Percentiles rank a stretch among this genome's conserved stretches.
Evolutionary conservation across 345 rosid genomes (phyloP).

Genomic region (Lenwebbia sp.): DNA sequence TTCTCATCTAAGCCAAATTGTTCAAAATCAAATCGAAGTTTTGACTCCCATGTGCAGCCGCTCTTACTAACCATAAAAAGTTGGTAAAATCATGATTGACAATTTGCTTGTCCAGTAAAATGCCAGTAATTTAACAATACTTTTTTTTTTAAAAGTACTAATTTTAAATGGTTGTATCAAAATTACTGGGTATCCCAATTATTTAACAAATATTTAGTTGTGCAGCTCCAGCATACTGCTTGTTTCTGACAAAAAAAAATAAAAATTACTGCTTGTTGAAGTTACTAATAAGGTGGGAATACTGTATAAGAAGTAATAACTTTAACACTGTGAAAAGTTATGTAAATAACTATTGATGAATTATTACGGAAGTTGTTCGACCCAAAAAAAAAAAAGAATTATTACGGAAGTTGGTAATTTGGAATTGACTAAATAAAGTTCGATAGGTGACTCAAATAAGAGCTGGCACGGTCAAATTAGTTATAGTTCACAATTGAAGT

Average conservation of each 20-base stretch:
- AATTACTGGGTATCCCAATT: neutral
- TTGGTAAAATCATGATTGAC: no score
- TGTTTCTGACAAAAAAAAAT: no score
- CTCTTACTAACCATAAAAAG: no score
- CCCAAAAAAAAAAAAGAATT: no score
- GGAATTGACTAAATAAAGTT: neutral
- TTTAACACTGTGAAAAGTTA: neutral
- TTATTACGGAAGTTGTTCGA: neutral
- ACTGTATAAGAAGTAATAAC: neutral
- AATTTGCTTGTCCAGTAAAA: no score
- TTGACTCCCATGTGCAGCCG: neutral
- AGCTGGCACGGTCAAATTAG: neutral
- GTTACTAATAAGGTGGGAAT: neutral
- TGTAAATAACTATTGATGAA: neutral
- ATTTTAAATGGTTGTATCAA: neutral
- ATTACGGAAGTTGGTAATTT: neutral
- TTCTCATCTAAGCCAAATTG: neutral
- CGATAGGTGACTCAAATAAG: neutral
- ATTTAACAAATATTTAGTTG: no score
- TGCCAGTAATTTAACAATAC: no score
- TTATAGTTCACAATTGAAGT: neutral
- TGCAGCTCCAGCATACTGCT: no score
- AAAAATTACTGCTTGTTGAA: no score
- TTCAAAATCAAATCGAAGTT: neutral
- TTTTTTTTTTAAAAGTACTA: no score